phyloP scores from a whole-genome alignment of 169 alveolate species.

The Cyclospora cayetanensis region DNA sequence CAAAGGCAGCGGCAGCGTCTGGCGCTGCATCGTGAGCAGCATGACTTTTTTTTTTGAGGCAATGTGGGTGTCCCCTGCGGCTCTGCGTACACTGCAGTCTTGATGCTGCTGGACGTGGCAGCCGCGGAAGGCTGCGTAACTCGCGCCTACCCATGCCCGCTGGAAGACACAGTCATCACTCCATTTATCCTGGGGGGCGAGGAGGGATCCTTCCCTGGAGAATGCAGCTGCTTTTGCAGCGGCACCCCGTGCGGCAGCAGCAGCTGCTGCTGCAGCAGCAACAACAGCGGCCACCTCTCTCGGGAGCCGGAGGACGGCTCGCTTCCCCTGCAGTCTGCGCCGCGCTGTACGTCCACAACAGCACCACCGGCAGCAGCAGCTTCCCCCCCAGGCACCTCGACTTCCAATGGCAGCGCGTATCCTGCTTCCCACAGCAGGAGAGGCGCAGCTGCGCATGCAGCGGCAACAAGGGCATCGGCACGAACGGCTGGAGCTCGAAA shows the following conservation, averaged over 20 bases:
- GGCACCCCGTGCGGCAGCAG: background rate
- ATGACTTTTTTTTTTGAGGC: too few relatives aligned
- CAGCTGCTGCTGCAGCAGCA: background rate
- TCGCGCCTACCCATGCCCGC: background rate
- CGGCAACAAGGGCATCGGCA: background rate
- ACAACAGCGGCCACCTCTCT: background rate
- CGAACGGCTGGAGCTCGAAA: too few relatives aligned
- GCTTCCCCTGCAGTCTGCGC: too few relatives aligned
- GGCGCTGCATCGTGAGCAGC: background rate
- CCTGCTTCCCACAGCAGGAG: background rate
- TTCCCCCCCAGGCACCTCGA: too few relatives aligned
- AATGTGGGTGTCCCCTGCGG: too few relatives aligned
- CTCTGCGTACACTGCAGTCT: too few relatives aligned
- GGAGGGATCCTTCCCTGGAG: background rate
- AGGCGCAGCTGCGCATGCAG: background rate
- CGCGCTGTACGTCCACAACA: too few relatives aligned
- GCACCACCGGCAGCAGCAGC: too few relatives aligned
- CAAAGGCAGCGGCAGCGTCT: background rate
- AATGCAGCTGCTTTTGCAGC: slow-evolving; percentile 21
- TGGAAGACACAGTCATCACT: background rate
- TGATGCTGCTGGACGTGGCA: too few relatives aligned
- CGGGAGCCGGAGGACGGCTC: too few relatives aligned
- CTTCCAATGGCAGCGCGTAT: too few relatives aligned
- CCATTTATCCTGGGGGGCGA: background rate
- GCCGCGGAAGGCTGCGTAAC: background rate